Evolutionary conservation across 495 filamentous ascomycete genomes (phyloP).

Genomic region (Penicillium cinerascens): DNA sequence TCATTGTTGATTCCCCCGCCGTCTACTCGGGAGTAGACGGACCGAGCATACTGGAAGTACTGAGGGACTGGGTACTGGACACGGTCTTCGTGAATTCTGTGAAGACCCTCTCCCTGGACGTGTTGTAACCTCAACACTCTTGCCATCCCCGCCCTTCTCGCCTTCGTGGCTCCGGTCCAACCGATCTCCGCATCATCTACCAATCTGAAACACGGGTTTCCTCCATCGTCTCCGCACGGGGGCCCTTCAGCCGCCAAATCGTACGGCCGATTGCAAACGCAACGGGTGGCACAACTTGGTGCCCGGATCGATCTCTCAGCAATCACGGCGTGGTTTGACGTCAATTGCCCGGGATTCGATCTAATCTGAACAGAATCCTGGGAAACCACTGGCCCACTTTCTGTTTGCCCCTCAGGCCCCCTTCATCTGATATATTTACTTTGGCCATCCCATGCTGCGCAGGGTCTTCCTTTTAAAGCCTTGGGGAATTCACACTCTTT

Average conservation of each 20-base stretch:
- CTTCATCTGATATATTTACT: slow-evolving; percentile 15
- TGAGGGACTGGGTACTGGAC: background rate
- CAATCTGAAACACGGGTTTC: slow-evolving; percentile 27
- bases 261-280: slow-evolving; percentile 19
- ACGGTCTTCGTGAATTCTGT: background rate
- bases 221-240: slow-evolving; percentile 25
- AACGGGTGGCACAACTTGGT: slow-evolving; percentile 18
- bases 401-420: background rate
- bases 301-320: slow-evolving; percentile 25
- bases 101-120: slow-evolving; percentile 10
- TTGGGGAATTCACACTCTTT: slow-evolving; percentile 12
- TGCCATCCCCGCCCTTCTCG: background rate
- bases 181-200: slow-evolving; percentile 13
- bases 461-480: slow-evolving; percentile 8
- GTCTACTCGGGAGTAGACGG: background rate
- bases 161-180: slow-evolving; percentile 19
- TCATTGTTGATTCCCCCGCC: background rate
- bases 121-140: background rate
- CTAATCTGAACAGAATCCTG: slow-evolving; percentile 9
- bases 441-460: slow-evolving; percentile 13
- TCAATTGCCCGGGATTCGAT: slow-evolving; percentile 22
- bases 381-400: background rate
- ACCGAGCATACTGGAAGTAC: background rate
- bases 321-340: slow-evolving; percentile 27
- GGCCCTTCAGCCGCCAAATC: slow-evolving; percentile 24